A percentile compares a stretch with the other conserved stretches of the same genome.
These are phyloP conservation scores for Podila epicladia DNA, from an alignment of 192 early-diverging fungal genomes.

Conservation along the genomic window DNA sequence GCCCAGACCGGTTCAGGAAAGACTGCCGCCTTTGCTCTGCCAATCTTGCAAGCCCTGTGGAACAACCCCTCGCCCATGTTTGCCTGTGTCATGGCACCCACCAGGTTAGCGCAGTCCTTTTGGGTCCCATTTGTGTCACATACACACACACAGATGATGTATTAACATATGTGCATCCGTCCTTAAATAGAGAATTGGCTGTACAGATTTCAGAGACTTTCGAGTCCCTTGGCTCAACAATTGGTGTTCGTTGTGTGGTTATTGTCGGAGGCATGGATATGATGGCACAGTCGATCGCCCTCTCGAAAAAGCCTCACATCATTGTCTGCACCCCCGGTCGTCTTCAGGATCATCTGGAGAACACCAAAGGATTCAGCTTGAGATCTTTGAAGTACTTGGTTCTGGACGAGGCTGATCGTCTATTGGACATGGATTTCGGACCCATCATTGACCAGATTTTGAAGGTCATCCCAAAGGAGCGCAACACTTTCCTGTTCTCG, in stretches of 20 bases:
- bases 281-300: constrained; percentile 94
- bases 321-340: constrained; percentile 96
- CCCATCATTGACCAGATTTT: constrained; percentile 97
- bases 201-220: constrained; percentile 95
- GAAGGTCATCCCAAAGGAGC: constrained; percentile 90
- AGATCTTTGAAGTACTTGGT: constrained; percentile 92
- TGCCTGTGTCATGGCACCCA: constrained; percentile 97
- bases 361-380: constrained; percentile 97
- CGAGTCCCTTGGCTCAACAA: constrained; percentile 87
- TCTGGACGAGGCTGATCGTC: constrained; percentile 93
- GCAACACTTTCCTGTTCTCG: constrained; percentile 94
- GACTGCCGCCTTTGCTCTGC: constrained; percentile 87
- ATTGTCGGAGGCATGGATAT: constrained; percentile 98
- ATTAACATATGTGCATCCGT: background rate
- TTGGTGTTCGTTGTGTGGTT: constrained; percentile 92
- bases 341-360: constrained; percentile 95
- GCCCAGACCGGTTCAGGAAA: constrained; percentile 97
- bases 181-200: constrained; percentile 82
- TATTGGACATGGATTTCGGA: constrained; percentile 96
- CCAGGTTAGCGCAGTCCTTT: constrained; percentile 61
- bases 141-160: background rate
- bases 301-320: constrained; percentile 95
- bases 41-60: constrained; percentile 88
- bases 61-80: constrained; percentile 90
- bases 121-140: background rate